A percentile compares a stretch with the other conserved stretches of the same genome.
Evolutionary conservation across 345 rosid genomes (phyloP).

Genomic region (Luvunga scandens): DNA sequence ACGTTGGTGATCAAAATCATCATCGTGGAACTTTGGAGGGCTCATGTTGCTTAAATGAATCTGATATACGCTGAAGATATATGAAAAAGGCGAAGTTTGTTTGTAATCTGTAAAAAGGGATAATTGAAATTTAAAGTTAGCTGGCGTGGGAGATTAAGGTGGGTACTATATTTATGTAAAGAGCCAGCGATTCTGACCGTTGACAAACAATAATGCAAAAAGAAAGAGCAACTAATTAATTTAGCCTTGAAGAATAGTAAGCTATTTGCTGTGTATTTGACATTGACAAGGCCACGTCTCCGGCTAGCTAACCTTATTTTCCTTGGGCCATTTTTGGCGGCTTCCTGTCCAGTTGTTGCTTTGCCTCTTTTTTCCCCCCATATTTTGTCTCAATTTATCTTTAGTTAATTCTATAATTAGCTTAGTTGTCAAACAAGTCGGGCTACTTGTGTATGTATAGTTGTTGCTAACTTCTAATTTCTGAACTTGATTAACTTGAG

Average conservation of each 20-base stretch:
- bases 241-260: not conserved
- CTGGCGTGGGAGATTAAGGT: not conserved
- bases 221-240: too few species aligned
- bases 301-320: not conserved
- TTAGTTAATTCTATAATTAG: not conserved
- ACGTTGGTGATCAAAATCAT: constrained; percentile 11
- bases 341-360: not conserved
- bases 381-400: not conserved
- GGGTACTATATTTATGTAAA: not conserved
- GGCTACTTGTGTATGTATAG: not conserved
- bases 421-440: not conserved
- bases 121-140: not conserved
- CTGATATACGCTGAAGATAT: too few species aligned
- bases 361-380: too few species aligned
- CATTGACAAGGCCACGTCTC: not conserved
- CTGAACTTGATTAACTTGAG: not conserved
- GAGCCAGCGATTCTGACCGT: constrained; percentile 72
- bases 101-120: too few species aligned
- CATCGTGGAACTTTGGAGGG: constrained; percentile 29
- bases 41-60: constrained; percentile 23
- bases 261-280: not conserved
- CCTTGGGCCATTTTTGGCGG: not conserved
- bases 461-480: not conserved
- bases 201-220: constrained; percentile 30
- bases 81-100: not conserved